These are phyloP conservation scores for Phaeosphaeria sp. DNA, from an alignment of 2,329 filamentous ascomycete species.

Conservation along the genomic window DNA sequence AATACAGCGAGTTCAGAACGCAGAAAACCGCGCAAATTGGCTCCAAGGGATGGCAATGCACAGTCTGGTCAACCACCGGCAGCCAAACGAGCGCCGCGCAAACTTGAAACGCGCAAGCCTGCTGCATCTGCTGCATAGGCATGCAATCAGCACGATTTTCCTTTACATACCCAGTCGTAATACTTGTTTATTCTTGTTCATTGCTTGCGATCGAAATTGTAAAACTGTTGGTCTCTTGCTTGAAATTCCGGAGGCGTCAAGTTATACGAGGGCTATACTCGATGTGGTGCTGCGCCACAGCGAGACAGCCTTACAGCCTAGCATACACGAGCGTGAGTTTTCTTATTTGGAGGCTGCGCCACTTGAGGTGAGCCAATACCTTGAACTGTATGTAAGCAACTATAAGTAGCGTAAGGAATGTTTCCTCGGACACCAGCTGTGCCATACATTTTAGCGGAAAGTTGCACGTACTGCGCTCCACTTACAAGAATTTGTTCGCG, in stretches of 20 bases:
- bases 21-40: conserved; percentile 37
- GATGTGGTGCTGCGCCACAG: neutral
- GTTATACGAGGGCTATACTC: neutral
- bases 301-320: neutral
- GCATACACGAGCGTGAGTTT: too few species aligned
- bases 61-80: conserved; percentile 9
- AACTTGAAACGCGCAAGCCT: conserved; percentile 31
- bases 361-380: too few species aligned
- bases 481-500: too few species aligned
- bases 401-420: too few species aligned
- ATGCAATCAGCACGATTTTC: too few species aligned
- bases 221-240: neutral
- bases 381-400: too few species aligned
- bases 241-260: neutral
- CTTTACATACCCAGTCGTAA: neutral
- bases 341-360: too few species aligned
- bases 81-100: conserved; percentile 30
- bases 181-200: neutral
- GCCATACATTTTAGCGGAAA: too few species aligned
- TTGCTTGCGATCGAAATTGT: neutral
- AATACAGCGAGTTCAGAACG: conserved; percentile 13
- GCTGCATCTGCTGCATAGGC: conserved; percentile 2
- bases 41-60: conserved; percentile 15
- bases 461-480: too few species aligned
- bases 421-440: too few species aligned